Base-by-base conservation (phyloP, 2,329 filamentous ascomycete genomes). In the Dendrostoma leiphaemia region DNA sequence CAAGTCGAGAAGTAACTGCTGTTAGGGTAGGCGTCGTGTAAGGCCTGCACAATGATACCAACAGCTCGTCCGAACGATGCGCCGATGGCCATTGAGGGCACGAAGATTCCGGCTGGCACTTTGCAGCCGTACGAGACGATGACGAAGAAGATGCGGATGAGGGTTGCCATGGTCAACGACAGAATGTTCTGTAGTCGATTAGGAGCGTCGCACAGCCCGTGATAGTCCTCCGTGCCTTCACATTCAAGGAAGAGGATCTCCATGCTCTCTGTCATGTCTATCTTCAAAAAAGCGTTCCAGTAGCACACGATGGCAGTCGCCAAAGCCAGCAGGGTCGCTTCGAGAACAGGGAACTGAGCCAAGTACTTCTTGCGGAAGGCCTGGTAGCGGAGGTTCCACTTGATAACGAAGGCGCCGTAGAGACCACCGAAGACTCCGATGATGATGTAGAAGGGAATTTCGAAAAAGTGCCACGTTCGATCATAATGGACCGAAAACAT, bases 211-310 rank as follows among this genome's bases (percentile, higher is more conserved):
- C 94, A 99, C 15, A 99, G 82, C 6, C 89, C 89, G 59, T 95
- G 84, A 62, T 96, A 97, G 66, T 93, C 90, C 67, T 96, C 89
- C 19, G 80, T 86, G 5, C 89, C 91, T 66, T 96, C 90, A 63
- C 94, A 99, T 67, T 99, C 94, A 13, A 89, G 81, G 69, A 99
- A 99, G 10, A 99, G 75, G 59, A 97, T 96, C 69, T 97, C 92
- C 94, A 99, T 97, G 75, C 91, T 96, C 74, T 97, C 93, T 0
- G 94, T 97, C 94, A 99, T 97, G 71, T 99, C 95, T 64, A 97
- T 97, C 52, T 90, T 82, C 53, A 99, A 69, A 61, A 99, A 97
- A 69, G 89, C 91, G 64, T 99, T 99, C 1, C 93, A 94, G 65
- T 96, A 99, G 71, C 93, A 97, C n/a, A 99, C 79, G 23, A 97